Conservation (phyloP, 1,284 basidiomycete genomes). For the Xerocomus cyaneibrunnescens region DNA sequence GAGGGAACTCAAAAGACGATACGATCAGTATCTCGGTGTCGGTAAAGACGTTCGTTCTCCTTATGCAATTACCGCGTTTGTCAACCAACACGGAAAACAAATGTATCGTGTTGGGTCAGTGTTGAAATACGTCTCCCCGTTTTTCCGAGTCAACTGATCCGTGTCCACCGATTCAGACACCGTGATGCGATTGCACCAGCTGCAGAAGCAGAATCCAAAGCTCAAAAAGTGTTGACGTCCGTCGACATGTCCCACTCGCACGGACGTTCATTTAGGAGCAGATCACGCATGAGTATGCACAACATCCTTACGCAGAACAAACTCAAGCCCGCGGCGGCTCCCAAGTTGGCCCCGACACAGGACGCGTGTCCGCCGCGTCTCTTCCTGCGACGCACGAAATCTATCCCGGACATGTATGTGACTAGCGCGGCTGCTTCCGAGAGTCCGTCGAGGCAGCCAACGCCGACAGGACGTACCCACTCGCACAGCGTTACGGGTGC, state of each 20-base stretch:
- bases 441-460: conserved; percentile 27
- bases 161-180: conserved; percentile 38
- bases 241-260: conserved; percentile 21
- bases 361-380: conserved; percentile 26
- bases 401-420: conserved; percentile 60
- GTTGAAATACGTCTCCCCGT: not conserved
- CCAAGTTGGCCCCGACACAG: conserved; percentile 13
- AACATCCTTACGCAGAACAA: conserved; percentile 54
- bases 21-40: conserved; percentile 67
- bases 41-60: conserved; percentile 67
- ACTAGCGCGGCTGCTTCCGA: conserved; percentile 24
- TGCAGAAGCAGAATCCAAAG: conserved; percentile 35
- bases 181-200: conserved; percentile 57
- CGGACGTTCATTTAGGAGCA: conserved; percentile 33
- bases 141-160: conserved; percentile 5
- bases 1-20: conserved; percentile 68
- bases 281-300: conserved; percentile 67
- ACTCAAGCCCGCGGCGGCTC: conserved; percentile 41
- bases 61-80: conserved; percentile 72
- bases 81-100: conserved; percentile 73
- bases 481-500: conserved; percentile 76
- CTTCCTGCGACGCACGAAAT: conserved; percentile 60
- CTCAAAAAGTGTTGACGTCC: conserved; percentile 35
- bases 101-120: conserved; percentile 75
- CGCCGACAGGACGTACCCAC: conserved; percentile 56